Evolutionary conservation across 2,329 filamentous ascomycete species (phyloP).

Genomic region (Grosmannia serpens): DNA sequence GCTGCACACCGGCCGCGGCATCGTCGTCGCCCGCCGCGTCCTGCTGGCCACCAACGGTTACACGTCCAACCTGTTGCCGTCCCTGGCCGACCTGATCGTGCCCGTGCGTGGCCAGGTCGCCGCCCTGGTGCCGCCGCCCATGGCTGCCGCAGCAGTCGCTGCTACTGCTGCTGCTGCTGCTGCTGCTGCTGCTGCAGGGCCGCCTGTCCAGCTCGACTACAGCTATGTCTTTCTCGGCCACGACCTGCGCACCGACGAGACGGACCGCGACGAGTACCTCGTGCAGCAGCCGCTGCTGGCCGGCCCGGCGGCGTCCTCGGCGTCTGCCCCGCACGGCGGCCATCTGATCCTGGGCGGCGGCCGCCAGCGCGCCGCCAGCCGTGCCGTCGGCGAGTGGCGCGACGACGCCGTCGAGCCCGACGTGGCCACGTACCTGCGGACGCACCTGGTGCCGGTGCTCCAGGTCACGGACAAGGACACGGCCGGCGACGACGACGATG

Average conservation of each 20-base stretch:
- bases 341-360: slow-evolving; percentile 65
- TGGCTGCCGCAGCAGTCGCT: slow-evolving; percentile 39
- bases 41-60: slow-evolving; percentile 78
- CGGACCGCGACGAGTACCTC: slow-evolving; percentile 56
- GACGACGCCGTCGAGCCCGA: slow-evolving; percentile 25
- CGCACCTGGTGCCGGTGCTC: slow-evolving; percentile 28
- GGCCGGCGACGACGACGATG: slow-evolving; percentile 13
- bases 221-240: slow-evolving; percentile 52
- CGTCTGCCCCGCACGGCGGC: slow-evolving; percentile 21
- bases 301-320: slow-evolving; percentile 16
- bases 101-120: slow-evolving; percentile 67
- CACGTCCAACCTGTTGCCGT: slow-evolving; percentile 62
- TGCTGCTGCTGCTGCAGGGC: slow-evolving; percentile 17
- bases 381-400: slow-evolving; percentile 26
- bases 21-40: slow-evolving; percentile 48
- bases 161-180: slow-evolving; percentile 37
- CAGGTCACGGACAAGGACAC: slow-evolving; percentile 20
- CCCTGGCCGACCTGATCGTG: slow-evolving; percentile 59
- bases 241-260: slow-evolving; percentile 10
- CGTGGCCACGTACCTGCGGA: slow-evolving; percentile 44
- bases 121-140: slow-evolving; percentile 47
- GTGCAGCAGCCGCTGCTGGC: slow-evolving; percentile 45
- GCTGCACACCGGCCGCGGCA: slow-evolving; percentile 58
- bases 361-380: slow-evolving; percentile 39
- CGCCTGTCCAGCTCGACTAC: slow-evolving; percentile 29